Evolutionary conservation across 176 grass and related monocot species (phyloP).

Genomic region (Avena sativa): DNA sequence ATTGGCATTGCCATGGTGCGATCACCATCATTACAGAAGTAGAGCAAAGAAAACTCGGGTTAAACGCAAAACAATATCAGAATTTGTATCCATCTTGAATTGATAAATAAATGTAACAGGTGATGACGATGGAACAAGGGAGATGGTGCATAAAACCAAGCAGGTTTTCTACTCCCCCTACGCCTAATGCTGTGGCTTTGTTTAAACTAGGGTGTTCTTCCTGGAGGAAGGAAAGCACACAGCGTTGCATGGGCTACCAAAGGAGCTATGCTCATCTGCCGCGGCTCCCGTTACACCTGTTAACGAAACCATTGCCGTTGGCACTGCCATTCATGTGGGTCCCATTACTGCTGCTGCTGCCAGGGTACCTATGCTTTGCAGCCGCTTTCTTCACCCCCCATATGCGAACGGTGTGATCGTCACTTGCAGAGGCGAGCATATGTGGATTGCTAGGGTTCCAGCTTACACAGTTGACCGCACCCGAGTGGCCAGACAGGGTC

Average conservation of each 20-base stretch:
- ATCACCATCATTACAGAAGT: background rate
- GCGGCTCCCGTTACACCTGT: conserved; percentile 73
- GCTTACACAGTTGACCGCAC: conserved; percentile 85
- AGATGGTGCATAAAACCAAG: conserved; percentile 53
- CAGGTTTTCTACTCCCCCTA: conserved; percentile 46
- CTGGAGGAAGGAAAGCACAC: conserved; percentile 38
- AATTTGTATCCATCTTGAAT: conserved; percentile 67
- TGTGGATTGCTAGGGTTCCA: conserved; percentile 90
- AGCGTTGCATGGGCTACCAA: conserved; percentile 29
- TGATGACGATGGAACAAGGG: conserved; percentile 41
- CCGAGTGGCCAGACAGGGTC: conserved; percentile 78
- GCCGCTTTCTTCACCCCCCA: conserved; percentile 68
- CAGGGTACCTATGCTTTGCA: conserved; percentile 59
- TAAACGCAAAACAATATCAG: conserved; percentile 7
- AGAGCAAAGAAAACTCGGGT: background rate
- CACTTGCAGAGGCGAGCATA: conserved; percentile 89
- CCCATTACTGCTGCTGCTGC: conserved; percentile 54
- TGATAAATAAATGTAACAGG: conserved; percentile 67
- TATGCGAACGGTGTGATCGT: conserved; percentile 83
- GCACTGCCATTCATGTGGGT: conserved; percentile 50
- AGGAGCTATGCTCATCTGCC: conserved; percentile 51
- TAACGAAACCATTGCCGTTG: conserved; percentile 60
- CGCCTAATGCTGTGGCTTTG: conserved; percentile 53
- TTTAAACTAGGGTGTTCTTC: conserved; percentile 42
- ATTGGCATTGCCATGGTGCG: background rate